Percentiles rank a stretch among this genome's conserved stretches.
Conservation (phyloP, 495 filamentous ascomycete genomes). For the Parmelia sp. region DNA sequence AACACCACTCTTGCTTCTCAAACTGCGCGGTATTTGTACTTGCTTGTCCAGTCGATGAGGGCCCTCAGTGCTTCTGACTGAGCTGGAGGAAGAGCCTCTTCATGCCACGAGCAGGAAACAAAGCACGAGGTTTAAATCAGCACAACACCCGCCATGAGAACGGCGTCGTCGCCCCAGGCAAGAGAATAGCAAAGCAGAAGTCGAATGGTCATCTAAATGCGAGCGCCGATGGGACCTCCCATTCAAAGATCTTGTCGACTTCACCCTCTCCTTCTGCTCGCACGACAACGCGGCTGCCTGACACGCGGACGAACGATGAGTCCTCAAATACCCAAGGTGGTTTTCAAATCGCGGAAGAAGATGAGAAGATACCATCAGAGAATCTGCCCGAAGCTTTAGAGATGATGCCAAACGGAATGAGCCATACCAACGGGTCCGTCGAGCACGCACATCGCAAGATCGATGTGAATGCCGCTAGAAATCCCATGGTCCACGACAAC, state of each 20-base stretch:
- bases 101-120: conserved; percentile 48
- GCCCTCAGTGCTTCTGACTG: conserved; percentile 8
- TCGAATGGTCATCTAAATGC: conserved; percentile 57
- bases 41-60: conserved; percentile 6
- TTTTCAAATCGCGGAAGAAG: not conserved
- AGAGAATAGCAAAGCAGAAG: conserved; percentile 66
- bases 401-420: conserved; percentile 20
- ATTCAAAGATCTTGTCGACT: conserved; percentile 38
- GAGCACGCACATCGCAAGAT: conserved; percentile 52
- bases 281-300: conserved; percentile 35
- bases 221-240: conserved; percentile 45
- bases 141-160: conserved; percentile 81
- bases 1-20: not conserved
- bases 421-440: conserved; percentile 29
- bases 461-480: conserved; percentile 61
- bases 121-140: conserved; percentile 48
- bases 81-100: conserved; percentile 23
- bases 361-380: conserved; percentile 1
- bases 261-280: conserved; percentile 39
- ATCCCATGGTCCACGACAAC: conserved; percentile 54
- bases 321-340: conserved; percentile 11
- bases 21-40: not conserved
- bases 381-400: conserved; percentile 15
- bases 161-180: conserved; percentile 77
- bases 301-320: conserved; percentile 17